Conservation (phyloP, 306 rosid genomes). For the Sesbania bispinosa region DNA sequence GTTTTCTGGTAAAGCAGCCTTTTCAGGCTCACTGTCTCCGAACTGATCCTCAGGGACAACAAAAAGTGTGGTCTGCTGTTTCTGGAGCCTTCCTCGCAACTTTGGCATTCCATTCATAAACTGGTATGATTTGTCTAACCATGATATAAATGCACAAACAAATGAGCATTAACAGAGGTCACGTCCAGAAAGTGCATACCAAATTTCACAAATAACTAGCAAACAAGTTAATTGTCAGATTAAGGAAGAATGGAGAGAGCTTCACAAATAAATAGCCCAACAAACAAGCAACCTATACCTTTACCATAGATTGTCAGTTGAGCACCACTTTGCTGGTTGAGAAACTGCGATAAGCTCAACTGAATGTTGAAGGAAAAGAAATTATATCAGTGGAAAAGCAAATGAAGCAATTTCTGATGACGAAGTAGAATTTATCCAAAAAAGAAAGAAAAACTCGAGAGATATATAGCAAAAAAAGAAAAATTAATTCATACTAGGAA, state of each 20-base stretch:
- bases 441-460: neutral
- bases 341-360: conserved; percentile 50
- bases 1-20: conserved; percentile 40
- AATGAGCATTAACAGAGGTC: conserved; percentile 19
- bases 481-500: neutral
- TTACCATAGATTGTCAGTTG: conserved; percentile 39
- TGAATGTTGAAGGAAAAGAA: too few relatives aligned
- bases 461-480: neutral
- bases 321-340: conserved; percentile 38
- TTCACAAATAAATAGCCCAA: too few relatives aligned
- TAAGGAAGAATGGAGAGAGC: conserved; percentile 13
- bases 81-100: conserved; percentile 37
- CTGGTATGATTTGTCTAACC: conserved; percentile 46
- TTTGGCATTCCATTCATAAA: too few relatives aligned
- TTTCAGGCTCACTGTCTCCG: conserved; percentile 34
- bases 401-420: neutral
- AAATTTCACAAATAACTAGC: neutral
- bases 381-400: neutral
- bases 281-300: conserved; percentile 50
- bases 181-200: conserved; percentile 1
- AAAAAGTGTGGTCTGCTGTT: conserved; percentile 36
- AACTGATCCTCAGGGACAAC: conserved; percentile 65
- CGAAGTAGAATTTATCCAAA: too few relatives aligned
- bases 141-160: conserved; percentile 12
- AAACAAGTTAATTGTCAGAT: too few relatives aligned